Evolutionary conservation across 2,329 filamentous ascomycete species (phyloP).

Genomic region (Rhynchosporium agropyri): DNA sequence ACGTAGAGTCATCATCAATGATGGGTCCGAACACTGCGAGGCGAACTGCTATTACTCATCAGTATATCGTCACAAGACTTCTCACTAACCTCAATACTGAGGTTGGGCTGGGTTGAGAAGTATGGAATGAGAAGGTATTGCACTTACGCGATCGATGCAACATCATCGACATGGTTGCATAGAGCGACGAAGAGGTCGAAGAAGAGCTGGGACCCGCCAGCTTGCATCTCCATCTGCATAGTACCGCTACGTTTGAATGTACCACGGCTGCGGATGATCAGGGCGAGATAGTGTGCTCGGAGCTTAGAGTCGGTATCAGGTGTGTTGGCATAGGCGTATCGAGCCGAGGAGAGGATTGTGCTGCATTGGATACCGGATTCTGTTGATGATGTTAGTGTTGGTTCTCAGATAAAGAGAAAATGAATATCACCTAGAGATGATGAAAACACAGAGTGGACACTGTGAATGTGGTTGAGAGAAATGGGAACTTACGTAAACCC

Average conservation of each 20-base stretch:
- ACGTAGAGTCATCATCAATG: slow-evolving; percentile 28
- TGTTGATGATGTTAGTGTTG: slow-evolving; percentile 52
- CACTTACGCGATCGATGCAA: slow-evolving; percentile 58
- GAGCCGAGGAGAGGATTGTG: slow-evolving; percentile 84
- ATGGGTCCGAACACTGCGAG: slow-evolving; percentile 38
- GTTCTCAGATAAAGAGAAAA: neutral
- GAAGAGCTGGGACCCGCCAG: slow-evolving; percentile 79
- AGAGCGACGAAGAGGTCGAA: slow-evolving; percentile 94
- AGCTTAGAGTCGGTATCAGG: slow-evolving; percentile 90
- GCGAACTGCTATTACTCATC: slow-evolving; percentile 36
- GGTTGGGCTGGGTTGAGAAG: neutral
- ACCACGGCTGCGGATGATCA: slow-evolving; percentile 84
- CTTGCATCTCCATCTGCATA: slow-evolving; percentile 94
- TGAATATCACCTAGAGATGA: neutral
- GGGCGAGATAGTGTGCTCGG: slow-evolving; percentile 85
- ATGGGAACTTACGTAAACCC: slow-evolving; percentile 68
- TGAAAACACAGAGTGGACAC: neutral
- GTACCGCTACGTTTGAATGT: slow-evolving; percentile 94
- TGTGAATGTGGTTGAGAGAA: slow-evolving; percentile 51
- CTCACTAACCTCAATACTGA: neutral
- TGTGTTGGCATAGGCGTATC: slow-evolving; percentile 86
- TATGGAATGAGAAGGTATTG: neutral
- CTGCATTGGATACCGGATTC: slow-evolving; percentile 87
- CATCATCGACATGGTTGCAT: slow-evolving; percentile 84
- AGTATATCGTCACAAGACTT: slow-evolving; percentile 14